Percentiles rank a stretch among this genome's conserved stretches.
phyloP scores from a whole-genome alignment of 345 rosid species.

The Lepidium africanum region DNA sequence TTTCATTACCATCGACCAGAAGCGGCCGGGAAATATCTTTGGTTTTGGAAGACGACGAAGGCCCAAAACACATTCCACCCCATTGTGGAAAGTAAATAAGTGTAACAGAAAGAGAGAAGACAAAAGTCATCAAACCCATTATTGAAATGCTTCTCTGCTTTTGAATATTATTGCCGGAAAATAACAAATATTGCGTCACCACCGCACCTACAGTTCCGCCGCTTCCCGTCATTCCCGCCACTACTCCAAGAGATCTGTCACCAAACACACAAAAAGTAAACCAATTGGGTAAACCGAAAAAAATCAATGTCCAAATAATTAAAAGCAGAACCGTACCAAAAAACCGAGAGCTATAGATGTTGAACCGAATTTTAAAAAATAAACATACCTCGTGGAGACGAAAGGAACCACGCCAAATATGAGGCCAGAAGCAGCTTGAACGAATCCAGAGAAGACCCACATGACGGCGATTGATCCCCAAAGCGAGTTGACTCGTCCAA shows the following conservation, averaged over 20 bases:
- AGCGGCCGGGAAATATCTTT: slow-evolving; percentile 3
- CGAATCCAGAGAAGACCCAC: slow-evolving; percentile 59
- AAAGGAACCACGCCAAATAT: slow-evolving; percentile 80
- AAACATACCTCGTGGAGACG: slow-evolving; percentile 54
- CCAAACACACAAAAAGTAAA: neutral
- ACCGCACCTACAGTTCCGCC: slow-evolving; percentile 84
- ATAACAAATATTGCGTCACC: slow-evolving; percentile 51
- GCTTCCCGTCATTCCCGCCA: slow-evolving; percentile 78
- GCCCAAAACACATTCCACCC: slow-evolving; percentile 60
- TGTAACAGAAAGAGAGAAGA: slow-evolving; percentile 43
- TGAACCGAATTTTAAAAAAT: no score
- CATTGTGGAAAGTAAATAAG: slow-evolving; percentile 49
- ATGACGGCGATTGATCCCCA: slow-evolving; percentile 47
- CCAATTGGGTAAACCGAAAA: neutral
- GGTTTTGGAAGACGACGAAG: slow-evolving; percentile 17
- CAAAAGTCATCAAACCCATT: slow-evolving; percentile 69
- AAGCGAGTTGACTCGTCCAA: slow-evolving; percentile 58
- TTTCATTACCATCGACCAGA: slow-evolving; percentile 23
- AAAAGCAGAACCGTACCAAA: neutral
- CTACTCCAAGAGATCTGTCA: slow-evolving; percentile 74
- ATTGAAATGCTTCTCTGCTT: slow-evolving; percentile 69
- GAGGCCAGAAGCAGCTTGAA: slow-evolving; percentile 87
- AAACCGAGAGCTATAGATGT: neutral
- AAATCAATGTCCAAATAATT: neutral
- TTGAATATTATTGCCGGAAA: slow-evolving; percentile 47